phyloP scores from a whole-genome alignment of 441 rosid genomes.

The Adansonia rubrostipa region DNA sequence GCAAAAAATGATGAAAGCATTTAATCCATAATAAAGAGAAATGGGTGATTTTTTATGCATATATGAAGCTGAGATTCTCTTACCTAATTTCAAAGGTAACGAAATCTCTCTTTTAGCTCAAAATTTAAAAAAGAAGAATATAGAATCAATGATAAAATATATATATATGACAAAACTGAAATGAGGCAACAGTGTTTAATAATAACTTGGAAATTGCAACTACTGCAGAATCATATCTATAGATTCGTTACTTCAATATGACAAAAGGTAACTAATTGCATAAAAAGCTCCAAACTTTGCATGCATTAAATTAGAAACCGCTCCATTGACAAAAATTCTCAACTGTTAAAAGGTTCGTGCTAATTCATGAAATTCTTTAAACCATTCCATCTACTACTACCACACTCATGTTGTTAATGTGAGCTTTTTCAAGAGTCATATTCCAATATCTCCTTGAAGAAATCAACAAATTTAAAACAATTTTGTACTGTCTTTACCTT shows the following conservation, averaged over 20 bases:
- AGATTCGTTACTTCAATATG: not conserved
- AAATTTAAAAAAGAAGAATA: not conserved
- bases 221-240: not conserved
- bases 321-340: not conserved
- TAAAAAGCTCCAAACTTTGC: not conserved
- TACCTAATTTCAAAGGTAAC: not conserved
- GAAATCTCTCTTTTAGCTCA: not conserved
- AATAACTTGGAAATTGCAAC: not conserved
- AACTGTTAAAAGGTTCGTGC: not conserved
- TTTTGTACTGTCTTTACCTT: not conserved
- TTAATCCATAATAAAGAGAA: not conserved
- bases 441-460: conserved; percentile 8
- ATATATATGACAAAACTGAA: not conserved
- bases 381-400: not conserved
- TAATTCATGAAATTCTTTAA: not conserved
- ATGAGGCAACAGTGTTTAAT: not conserved
- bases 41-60: not conserved
- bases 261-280: not conserved
- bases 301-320: not conserved
- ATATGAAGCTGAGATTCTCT: not conserved
- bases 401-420: not conserved
- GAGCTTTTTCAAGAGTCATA: not conserved
- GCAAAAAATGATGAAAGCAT: not conserved
- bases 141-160: not conserved
- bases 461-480: not conserved